These are phyloP conservation scores for Candida cerambycidarum DNA, from an alignment of 805 yeast genomes.

Conservation along the genomic window DNA sequence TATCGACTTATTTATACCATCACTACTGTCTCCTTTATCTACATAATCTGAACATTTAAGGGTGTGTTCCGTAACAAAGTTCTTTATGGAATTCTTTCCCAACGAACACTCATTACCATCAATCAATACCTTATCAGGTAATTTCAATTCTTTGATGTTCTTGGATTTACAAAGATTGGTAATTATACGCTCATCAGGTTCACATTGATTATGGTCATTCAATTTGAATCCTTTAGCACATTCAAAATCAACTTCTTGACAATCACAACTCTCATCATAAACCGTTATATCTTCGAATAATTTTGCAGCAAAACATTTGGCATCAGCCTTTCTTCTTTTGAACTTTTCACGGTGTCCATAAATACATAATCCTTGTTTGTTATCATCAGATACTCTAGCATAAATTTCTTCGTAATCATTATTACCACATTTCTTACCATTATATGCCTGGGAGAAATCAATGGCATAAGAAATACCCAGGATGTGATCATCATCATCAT, in stretches of 20 bases:
- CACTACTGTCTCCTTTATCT: slow-evolving; percentile 16
- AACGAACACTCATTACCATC: slow-evolving; percentile 47
- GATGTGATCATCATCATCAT: slow-evolving; percentile 10
- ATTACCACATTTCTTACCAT: slow-evolving; percentile 42
- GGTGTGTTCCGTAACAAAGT: slow-evolving; percentile 25
- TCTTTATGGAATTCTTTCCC: slow-evolving; percentile 21
- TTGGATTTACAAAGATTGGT: slow-evolving; percentile 23
- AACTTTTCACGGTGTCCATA: slow-evolving; percentile 68
- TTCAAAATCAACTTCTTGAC: slow-evolving; percentile 67
- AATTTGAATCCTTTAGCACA: slow-evolving; percentile 53
- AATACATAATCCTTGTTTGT: slow-evolving; percentile 50
- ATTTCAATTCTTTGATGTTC: slow-evolving; percentile 21
- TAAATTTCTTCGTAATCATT: slow-evolving; percentile 67
- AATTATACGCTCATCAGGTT: slow-evolving; percentile 28
- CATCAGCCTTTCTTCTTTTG: slow-evolving; percentile 59
- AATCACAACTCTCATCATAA: slow-evolving; percentile 58
- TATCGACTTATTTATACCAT: slow-evolving; percentile 26
- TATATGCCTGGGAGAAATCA: slow-evolving; percentile 60
- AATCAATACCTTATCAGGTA: slow-evolving; percentile 41
- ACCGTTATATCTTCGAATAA: slow-evolving; percentile 47
- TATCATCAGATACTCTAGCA: slow-evolving; percentile 43
- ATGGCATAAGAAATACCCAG: slow-evolving; percentile 34
- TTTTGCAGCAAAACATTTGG: slow-evolving; percentile 60
- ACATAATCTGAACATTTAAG: slow-evolving; percentile 37
- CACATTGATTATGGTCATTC: slow-evolving; percentile 46